phyloP scores from a whole-genome alignment of 2,329 filamentous ascomycete genomes.

The Lasiodiplodia gonubiensis region DNA sequence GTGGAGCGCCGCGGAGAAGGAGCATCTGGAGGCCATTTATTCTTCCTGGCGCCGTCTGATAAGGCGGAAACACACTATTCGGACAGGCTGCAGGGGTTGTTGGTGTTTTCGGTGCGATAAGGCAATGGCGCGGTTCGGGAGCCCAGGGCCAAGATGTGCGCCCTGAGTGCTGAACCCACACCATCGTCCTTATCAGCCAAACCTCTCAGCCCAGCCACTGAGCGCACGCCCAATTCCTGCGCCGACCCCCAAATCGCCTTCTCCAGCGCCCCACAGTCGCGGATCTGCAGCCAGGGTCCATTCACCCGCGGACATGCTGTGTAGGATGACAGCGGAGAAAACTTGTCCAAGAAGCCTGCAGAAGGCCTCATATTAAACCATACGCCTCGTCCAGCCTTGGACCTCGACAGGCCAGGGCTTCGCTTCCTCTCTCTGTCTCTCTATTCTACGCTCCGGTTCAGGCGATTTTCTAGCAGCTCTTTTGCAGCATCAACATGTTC shows the following conservation, averaged over 20 bases:
- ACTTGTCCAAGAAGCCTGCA: background rate
- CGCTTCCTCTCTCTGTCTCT: background rate
- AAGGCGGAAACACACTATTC: slow-evolving; percentile 17
- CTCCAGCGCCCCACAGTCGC: slow-evolving; percentile 12
- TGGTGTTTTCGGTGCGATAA: slow-evolving; percentile 4
- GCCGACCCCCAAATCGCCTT: slow-evolving; percentile 3
- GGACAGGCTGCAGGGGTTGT: background rate
- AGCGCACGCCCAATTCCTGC: background rate
- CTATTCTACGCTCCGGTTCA: too few relatives aligned
- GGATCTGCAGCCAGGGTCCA: slow-evolving; percentile 12
- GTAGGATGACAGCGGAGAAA: slow-evolving; percentile 10
- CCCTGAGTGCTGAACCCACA: slow-evolving; percentile 1
- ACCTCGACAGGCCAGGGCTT: background rate
- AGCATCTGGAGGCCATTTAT: background rate
- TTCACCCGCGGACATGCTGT: slow-evolving; percentile 18
- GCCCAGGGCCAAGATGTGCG: slow-evolving; percentile 2
- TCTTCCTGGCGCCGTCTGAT: slow-evolving; percentile 14
- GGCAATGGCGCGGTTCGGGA: slow-evolving; percentile 3
- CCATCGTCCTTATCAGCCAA: slow-evolving; percentile 7
- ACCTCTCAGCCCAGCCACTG: slow-evolving; percentile 6
- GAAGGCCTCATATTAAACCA: slow-evolving; percentile 8
- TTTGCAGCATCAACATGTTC: slow-evolving; percentile 33
- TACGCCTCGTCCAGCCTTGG: background rate
- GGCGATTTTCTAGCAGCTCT: background rate
- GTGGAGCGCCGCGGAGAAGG: slow-evolving; percentile 26